phyloP scores from a whole-genome alignment of 305 asterid species.

The Rubia peregrina region DNA sequence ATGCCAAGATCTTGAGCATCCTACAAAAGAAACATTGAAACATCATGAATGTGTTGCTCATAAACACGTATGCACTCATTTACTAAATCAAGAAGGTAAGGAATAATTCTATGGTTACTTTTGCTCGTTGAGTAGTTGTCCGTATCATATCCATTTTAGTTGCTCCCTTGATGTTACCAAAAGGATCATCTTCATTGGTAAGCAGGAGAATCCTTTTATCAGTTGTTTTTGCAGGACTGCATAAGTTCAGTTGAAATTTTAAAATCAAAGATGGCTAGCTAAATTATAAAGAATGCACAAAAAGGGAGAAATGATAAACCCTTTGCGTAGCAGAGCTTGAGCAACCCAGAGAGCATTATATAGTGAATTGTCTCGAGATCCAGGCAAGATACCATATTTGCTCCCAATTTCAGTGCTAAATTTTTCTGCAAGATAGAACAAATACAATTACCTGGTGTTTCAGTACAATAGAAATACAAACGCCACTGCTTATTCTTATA shows the following conservation, averaged over 20 bases:
- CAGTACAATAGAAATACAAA: neutral
- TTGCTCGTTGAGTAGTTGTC: slow-evolving; percentile 89
- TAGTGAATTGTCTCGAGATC: slow-evolving; percentile 85
- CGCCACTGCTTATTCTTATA: neutral
- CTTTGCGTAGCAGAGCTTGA: slow-evolving; percentile 89
- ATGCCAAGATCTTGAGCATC: slow-evolving; percentile 95
- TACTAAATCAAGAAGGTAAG: slow-evolving; percentile 5
- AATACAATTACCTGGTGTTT: neutral
- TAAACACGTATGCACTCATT: neutral
- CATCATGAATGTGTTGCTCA: neutral
- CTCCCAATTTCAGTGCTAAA: slow-evolving; percentile 77
- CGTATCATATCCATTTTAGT: slow-evolving; percentile 85
- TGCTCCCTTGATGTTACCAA: slow-evolving; percentile 70
- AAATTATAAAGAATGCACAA: slow-evolving; percentile 4
- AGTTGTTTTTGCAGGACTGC: slow-evolving; percentile 72
- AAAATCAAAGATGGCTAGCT: slow-evolving; percentile 13
- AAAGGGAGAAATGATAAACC: slow-evolving; percentile 34
- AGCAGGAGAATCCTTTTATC: slow-evolving; percentile 75
- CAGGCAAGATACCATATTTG: slow-evolving; percentile 67
- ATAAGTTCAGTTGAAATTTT: slow-evolving; percentile 18
- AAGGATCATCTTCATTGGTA: slow-evolving; percentile 97
- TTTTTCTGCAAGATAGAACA: slow-evolving; percentile 46
- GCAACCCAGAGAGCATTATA: slow-evolving; percentile 96
- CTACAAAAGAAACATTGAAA: slow-evolving; percentile 33
- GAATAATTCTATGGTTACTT: slow-evolving; percentile 34